Base-by-base conservation (phyloP, 1,284 basidiomycete genomes). In the Taiwanofungus camphoratus region DNA sequence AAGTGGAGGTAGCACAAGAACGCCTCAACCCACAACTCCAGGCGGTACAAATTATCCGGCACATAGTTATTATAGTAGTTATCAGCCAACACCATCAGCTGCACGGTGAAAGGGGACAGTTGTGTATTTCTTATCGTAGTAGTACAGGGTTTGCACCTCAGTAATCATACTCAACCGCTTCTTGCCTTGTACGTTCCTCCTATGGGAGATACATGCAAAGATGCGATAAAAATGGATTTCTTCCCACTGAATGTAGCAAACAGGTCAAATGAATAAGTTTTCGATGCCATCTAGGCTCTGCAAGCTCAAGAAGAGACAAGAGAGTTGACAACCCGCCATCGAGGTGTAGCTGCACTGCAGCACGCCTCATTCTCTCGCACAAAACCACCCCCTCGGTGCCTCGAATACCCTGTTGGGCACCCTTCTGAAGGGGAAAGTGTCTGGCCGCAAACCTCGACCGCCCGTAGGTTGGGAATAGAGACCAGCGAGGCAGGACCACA, bases 351-450 rank as follows among this genome's bases (percentile, higher is more conserved):
- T 30, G 32, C 44, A 34, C 39, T 38, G 27, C 39, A 36, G 39
- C 41, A 30, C 44, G 39, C 42, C 44, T 58, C 44, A 20, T 35
- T 73, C 59, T 73, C 41, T 64, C 68, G 65, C 59, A 65, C 55
- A 60, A 73, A 73, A 73, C 70, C 70, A 72, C 68, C 71, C 65
- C 67, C 59, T 63, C 61, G 44, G 57, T 56, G 64, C 69, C 68
- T 68, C 48, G 63, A 57, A 58, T 57, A 43, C 48, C 39, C 27
- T 20, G 15, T 31, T 22, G 33, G 23, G 27, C 44, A 52, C 67
- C 58, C 67, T 70, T 62, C 51, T 56, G 57, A 62, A 61, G 66
- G 67, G 67, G 70, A 72, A 73, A 70, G 70, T 42, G 52, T 61
- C 59, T 48, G 48, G 43, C 47, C 63, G 46, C 50, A 38, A 41